Evolutionary conservation across 2,329 filamentous ascomycete genomes (phyloP), one percentile per base, ranked within the genome.

Genomic region (Calcarisporium arbuscula): DNA sequence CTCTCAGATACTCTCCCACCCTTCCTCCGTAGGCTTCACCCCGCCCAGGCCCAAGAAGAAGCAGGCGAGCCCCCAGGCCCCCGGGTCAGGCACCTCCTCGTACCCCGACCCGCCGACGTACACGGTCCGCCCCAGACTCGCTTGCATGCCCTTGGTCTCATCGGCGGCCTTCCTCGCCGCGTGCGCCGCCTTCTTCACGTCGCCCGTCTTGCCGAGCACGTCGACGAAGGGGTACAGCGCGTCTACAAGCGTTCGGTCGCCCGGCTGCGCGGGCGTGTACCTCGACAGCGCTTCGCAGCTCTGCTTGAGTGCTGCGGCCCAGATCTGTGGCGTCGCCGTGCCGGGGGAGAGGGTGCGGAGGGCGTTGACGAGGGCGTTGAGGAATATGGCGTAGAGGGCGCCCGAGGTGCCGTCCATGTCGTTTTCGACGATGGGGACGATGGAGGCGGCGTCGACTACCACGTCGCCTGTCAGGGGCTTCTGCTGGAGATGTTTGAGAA

Each of bases 241-340:
- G 60, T 98, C 92, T 21, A 96, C 75, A 22, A 96, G 65, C 0
- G 92, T 98, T 32, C 92, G 74, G 56, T 98, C 92, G 19, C 92
- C 92, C 0, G 83, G 82, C 34, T 82, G 78, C 1, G 92, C 92
- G 1, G 90, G 89, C 3, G 92, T 98, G 60, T 96, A 96, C 52
- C 72, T 83, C 22, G 71, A 74, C 38, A 98, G 66, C 2, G 81
- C 78, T 15, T 79, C 68, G 42, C 82, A 76, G 34, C 86, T 85
- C 47, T 78, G 71, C 43, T 79, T 68, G 11, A 95, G 67, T 1
- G 88, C 89, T 20, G 71, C 65, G 4, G 80, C 61, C 80, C 74
- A 70, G 47, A 64, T 43, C 28, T 64, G 48, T 5, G 63, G 49
- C 4, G 60, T 60, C 3, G 61, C 60, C 5, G 58, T 50, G 8